Conservation (phyloP, 2,329 filamentous ascomycete genomes). For the Fusarium transvaalense region DNA sequence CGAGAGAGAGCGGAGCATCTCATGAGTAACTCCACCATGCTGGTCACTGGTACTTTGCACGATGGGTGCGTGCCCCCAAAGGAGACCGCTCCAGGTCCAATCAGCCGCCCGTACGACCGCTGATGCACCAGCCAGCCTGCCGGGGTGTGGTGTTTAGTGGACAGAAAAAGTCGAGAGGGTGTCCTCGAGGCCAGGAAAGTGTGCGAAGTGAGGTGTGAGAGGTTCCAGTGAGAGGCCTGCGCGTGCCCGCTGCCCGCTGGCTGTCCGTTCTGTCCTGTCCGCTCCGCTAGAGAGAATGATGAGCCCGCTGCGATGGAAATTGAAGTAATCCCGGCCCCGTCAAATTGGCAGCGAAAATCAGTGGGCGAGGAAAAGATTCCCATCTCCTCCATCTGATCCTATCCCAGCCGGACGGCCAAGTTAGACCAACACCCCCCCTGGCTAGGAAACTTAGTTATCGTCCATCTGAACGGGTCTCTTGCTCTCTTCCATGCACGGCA, state of each 20-base stretch:
- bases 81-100: slow-evolving; percentile 35
- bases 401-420: neutral
- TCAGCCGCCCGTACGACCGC: slow-evolving; percentile 43
- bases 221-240: slow-evolving; percentile 23
- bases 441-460: slow-evolving; percentile 23
- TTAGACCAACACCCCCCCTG: slow-evolving; percentile 29
- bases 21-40: slow-evolving; percentile 24
- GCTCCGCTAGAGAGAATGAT: slow-evolving; percentile 16
- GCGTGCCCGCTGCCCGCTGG: slow-evolving; percentile 19
- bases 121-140: slow-evolving; percentile 46
- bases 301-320: slow-evolving; percentile 34
- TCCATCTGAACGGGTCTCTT: slow-evolving; percentile 32
- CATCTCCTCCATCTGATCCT: slow-evolving; percentile 18
- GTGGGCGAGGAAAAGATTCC: slow-evolving; percentile 34
- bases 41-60: slow-evolving; percentile 42
- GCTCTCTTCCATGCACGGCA: slow-evolving; percentile 19
- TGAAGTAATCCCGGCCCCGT: slow-evolving; percentile 25
- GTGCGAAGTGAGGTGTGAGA: slow-evolving; percentile 17
- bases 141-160: slow-evolving; percentile 35
- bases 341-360: slow-evolving; percentile 30
- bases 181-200: slow-evolving; percentile 34
- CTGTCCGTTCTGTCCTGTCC: slow-evolving; percentile 21
- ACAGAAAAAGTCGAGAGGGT: slow-evolving; percentile 30
- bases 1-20: slow-evolving; percentile 12
- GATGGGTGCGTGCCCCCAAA: slow-evolving; percentile 27